These are phyloP conservation scores for Physaria fendleri DNA, from an alignment of 345 rosid species.

Conservation along the genomic window DNA sequence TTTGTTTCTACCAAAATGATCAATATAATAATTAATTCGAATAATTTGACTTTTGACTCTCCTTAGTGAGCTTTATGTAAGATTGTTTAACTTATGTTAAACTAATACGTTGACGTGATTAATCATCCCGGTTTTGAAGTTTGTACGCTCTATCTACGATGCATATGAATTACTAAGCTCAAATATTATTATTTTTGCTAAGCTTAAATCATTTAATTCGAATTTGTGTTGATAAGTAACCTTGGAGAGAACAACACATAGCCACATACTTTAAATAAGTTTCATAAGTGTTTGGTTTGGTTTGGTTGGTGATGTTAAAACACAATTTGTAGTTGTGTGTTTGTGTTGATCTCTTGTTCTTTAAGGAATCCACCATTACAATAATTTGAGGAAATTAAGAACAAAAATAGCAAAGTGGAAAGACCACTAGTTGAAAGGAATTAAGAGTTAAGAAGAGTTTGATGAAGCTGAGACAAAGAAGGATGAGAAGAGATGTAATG, in stretches of 20 bases:
- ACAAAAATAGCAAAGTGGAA: background rate
- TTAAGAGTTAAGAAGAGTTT: slow-evolving; percentile 3
- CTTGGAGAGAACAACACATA: background rate
- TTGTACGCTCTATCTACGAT: background rate
- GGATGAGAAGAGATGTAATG: slow-evolving; percentile 17
- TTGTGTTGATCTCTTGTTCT: slow-evolving; percentile 9
- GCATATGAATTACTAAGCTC: background rate
- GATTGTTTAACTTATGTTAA: background rate
- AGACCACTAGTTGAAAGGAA: background rate
- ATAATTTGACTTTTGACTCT: slow-evolving; percentile 2
- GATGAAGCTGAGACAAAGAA: slow-evolving; percentile 10
- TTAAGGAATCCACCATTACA: background rate
- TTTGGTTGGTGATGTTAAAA: background rate
- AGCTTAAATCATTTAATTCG: background rate
- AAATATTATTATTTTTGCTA: background rate
- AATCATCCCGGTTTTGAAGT: slow-evolving; percentile 1
- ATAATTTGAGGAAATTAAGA: background rate
- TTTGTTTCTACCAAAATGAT: slow-evolving; percentile 9
- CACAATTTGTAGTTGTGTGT: background rate
- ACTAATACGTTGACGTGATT: background rate
- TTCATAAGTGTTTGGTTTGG: background rate
- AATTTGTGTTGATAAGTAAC: background rate
- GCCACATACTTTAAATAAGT: background rate
- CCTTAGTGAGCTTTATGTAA: background rate
- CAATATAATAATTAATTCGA: background rate